Evolutionary conservation across 1,284 basidiomycete genomes (phyloP).

Genomic region (Phylloporus sp.): DNA sequence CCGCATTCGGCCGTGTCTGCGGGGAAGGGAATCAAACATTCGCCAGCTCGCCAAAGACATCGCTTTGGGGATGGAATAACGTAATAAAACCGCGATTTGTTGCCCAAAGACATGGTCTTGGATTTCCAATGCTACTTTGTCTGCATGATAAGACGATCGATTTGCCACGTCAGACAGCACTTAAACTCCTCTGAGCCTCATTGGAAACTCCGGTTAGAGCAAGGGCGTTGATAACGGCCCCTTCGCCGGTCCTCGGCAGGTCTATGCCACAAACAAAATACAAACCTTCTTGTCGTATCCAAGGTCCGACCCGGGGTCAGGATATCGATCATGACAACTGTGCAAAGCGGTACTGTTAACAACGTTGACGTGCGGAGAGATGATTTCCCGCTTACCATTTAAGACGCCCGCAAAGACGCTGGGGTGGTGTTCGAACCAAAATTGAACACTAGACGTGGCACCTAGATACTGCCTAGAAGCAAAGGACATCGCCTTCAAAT

Average conservation of each 20-base stretch:
- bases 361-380: not conserved
- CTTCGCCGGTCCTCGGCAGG: constrained; percentile 2
- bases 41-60: not conserved
- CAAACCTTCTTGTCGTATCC: not conserved
- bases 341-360: not conserved
- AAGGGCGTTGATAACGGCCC: not conserved
- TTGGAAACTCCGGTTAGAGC: not conserved
- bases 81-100: not conserved
- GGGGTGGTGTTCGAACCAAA: not conserved
- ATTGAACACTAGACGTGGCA: not conserved
- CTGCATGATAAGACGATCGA: not conserved
- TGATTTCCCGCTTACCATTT: not conserved
- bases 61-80: not conserved
- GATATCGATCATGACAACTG: not conserved
- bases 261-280: not conserved
- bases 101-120: not conserved
- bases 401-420: not conserved
- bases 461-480: too few species aligned
- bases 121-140: not conserved
- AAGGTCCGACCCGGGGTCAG: constrained; percentile 3
- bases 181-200: not conserved
- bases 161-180: constrained; percentile 3
- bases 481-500: too few species aligned
- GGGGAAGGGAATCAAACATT: not conserved
- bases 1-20: not conserved